These are phyloP conservation scores for Brassica carinata DNA, from an alignment of 345 rosid genomes.

Conservation along the genomic window DNA sequence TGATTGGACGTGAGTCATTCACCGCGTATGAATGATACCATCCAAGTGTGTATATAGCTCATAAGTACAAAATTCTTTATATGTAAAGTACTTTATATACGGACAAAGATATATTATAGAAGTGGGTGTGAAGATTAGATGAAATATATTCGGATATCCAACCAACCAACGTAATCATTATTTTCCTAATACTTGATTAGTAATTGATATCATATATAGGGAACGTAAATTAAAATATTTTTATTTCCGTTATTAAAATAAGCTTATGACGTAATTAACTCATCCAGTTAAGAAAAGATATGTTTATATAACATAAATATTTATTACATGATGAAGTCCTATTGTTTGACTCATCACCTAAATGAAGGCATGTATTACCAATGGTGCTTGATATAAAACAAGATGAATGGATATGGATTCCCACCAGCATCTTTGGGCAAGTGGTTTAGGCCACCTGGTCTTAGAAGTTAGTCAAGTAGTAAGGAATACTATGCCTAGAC, in stretches of 20 bases:
- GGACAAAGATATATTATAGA: neutral
- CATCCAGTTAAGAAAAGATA: neutral
- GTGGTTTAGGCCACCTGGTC: neutral
- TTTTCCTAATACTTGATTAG: neutral
- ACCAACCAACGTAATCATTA: constrained; percentile 12
- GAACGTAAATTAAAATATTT: neutral
- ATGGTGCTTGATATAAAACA: neutral
- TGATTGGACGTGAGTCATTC: neutral
- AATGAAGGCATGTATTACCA: neutral
- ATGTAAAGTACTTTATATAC: neutral
- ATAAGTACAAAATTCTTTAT: constrained; percentile 3
- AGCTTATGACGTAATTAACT: neutral
- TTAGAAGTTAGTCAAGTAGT: neutral
- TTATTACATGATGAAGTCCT: neutral
- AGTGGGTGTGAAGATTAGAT: neutral
- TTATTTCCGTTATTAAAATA: neutral
- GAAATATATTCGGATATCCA: constrained; percentile 18
- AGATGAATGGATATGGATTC: neutral
- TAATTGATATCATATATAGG: neutral
- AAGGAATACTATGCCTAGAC: neutral
- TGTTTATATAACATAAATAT: neutral
- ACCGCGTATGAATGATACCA: neutral
- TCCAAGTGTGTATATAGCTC: neutral
- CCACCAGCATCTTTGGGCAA: neutral
- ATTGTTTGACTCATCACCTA: neutral